Evolutionary conservation across 2,329 filamentous ascomycete species (phyloP).

Genomic region (Talaromyces funiculosus): DNA sequence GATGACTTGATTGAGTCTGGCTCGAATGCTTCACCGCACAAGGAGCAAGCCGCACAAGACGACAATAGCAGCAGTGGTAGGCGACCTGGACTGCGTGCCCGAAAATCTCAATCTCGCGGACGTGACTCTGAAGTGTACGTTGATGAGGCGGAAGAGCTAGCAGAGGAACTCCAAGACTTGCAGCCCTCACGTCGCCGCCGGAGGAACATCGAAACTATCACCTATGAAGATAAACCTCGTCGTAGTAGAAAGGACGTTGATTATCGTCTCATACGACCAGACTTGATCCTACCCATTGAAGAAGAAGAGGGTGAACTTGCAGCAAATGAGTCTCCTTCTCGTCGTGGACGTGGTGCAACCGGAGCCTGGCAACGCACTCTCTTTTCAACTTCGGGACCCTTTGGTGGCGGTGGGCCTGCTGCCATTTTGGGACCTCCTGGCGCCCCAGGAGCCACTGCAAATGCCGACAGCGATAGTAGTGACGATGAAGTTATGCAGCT

Average conservation of each 20-base stretch:
- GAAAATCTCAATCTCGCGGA: conserved; percentile 42
- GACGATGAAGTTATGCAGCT: conserved; percentile 75
- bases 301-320: conserved; percentile 59
- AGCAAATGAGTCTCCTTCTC: conserved; percentile 61
- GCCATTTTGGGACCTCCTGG: conserved; percentile 70
- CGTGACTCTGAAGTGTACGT: conserved; percentile 43
- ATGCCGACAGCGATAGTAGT: conserved; percentile 90
- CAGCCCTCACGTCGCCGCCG: conserved; percentile 38
- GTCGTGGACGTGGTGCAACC: conserved; percentile 57
- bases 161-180: conserved; percentile 53
- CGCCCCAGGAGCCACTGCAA: conserved; percentile 62
- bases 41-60: conserved; percentile 42
- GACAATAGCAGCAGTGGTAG: conserved; percentile 45
- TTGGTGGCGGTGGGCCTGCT: conserved; percentile 71
- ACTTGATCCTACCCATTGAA: conserved; percentile 65
- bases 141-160: conserved; percentile 52
- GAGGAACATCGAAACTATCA: conserved; percentile 25
- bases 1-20: conserved; percentile 51
- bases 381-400: conserved; percentile 86
- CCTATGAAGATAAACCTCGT: conserved; percentile 45
- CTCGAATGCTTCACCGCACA: conserved; percentile 39
- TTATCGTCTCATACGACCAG: conserved; percentile 78
- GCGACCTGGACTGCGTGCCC: conserved; percentile 48
- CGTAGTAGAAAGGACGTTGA: conserved; percentile 63
- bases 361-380: conserved; percentile 69